A percentile compares a stretch with the other conserved stretches of the same genome.
Evolutionary conservation across 2,329 filamentous ascomycete species (phyloP).

Genomic region (Geosmithia morbida): DNA sequence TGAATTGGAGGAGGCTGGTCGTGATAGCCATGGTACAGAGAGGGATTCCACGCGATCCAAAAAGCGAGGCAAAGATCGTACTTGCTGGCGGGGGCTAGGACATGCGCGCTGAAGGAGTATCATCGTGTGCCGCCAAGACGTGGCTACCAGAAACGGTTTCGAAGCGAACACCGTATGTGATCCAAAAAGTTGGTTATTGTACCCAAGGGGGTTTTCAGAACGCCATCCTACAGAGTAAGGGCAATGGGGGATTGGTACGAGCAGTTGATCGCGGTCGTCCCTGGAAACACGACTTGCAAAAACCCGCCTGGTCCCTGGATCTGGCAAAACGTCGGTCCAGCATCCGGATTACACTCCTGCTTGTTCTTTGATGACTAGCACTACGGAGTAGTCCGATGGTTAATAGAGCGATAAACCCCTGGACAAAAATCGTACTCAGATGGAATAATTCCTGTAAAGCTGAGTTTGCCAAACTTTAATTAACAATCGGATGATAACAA

Average conservation of each 20-base stretch:
- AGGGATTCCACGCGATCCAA: not conserved
- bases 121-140: not conserved
- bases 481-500: not conserved
- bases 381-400: too few species aligned
- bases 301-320: not conserved
- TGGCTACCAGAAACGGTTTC: not conserved
- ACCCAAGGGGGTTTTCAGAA: not conserved
- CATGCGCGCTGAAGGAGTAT: not conserved
- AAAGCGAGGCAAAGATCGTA: not conserved
- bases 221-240: not conserved
- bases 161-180: not conserved
- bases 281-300: not conserved
- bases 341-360: too few species aligned
- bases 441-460: not conserved
- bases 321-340: not conserved
- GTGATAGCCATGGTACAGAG: not conserved
- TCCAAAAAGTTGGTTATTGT: not conserved
- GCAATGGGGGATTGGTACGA: not conserved
- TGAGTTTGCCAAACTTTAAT: not conserved
- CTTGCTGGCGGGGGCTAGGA: not conserved
- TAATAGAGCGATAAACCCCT: too few species aligned
- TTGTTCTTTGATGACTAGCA: too few species aligned
- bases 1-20: conserved; percentile 9
- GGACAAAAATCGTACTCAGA: too few species aligned
- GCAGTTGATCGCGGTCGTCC: not conserved